Conservation (phyloP, 192 early-diverging fungal genomes). For the Umbelopsis sp. region DNA sequence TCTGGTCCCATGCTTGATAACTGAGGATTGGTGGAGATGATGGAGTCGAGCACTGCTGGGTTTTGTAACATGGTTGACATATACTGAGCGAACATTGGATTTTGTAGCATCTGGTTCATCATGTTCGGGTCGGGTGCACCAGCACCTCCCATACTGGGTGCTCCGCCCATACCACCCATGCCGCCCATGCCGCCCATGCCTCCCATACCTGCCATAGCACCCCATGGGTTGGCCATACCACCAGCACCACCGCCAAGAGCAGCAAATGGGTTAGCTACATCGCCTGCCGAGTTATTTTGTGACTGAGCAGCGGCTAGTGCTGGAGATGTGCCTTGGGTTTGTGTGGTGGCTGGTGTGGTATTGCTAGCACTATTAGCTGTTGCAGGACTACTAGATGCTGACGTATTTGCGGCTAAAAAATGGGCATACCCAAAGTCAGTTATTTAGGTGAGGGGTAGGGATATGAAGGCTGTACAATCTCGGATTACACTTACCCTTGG, state of each 20-base stretch:
- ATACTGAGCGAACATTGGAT: conserved; percentile 83
- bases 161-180: conserved; percentile 53
- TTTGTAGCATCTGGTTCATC: conserved; percentile 75
- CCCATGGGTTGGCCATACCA: conserved; percentile 37
- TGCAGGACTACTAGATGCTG: conserved; percentile 39
- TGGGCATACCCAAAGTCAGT: conserved; percentile 25
- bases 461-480: not conserved
- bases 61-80: conserved; percentile 83
- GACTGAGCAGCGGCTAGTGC: not conserved
- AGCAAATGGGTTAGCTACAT: conserved; percentile 43
- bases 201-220: conserved; percentile 48
- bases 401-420: conserved; percentile 36
- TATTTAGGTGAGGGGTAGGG: not conserved
- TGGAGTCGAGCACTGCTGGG: conserved; percentile 82
- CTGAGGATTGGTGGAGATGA: conserved; percentile 84
- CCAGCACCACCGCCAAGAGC: conserved; percentile 41
- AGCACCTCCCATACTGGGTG: conserved; percentile 64
- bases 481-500: conserved; percentile 22
- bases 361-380: conserved; percentile 19
- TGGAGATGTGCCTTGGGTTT: conserved; percentile 6
- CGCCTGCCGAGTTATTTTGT: conserved; percentile 14
- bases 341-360: conserved; percentile 19
- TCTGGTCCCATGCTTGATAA: conserved; percentile 82
- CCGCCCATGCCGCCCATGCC: conserved; percentile 59
- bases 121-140: conserved; percentile 65